Base-by-base conservation (phyloP, 2,329 filamentous ascomycete genomes). In the Cercospora canescens region DNA sequence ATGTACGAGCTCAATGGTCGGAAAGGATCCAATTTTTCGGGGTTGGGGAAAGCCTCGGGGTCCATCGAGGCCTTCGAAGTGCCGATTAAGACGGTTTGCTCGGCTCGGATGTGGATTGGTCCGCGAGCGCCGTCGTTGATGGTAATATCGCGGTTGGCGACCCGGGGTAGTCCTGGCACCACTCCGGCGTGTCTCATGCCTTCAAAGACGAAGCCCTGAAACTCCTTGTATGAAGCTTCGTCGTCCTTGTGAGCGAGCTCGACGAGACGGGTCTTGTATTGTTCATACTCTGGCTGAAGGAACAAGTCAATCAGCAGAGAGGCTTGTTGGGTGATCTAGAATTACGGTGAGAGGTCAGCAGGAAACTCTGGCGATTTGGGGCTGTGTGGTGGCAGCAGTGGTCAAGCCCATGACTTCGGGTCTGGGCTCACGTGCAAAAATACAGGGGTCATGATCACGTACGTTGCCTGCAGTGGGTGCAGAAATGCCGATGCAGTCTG, bases 191-290 rank as follows among this genome's bases (percentile, higher is more conserved):
- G 84, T 11, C 84, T 81, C 81, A 86, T 85, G 48, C 84, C 84
- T 72, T 86, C 84, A 68, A 80, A 84, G 2, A 86, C 83, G 73
- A 84, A 86, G 12, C 83, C 83, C 68, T 83, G 81, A 1, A 86
- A 79, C 70, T 86, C 84, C 34, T 75, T 72, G 60, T 81, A 79
- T 2, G 83, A 79, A 1, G 76, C 75, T 4, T 75, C 74, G 5
- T 81, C 76, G 50, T 83, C 78, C 68, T 77, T 78, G 65, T 84
- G 78, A 1, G 84, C 79, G 18, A 86, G 79, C 71, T 84, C 78
- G 24, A 85, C 73, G 64, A 86, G 84, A 34, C 83, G 83, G 1
- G 76, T 76, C 72, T 84, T 85, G 77, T 85, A 85, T 57, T 80
- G 64, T 67, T 83, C 81, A 66, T 85, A 85, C 6, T 78, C 82